These are phyloP conservation scores for Septoria linicola DNA, from an alignment of 2,329 filamentous ascomycete species.

Conservation along the genomic window DNA sequence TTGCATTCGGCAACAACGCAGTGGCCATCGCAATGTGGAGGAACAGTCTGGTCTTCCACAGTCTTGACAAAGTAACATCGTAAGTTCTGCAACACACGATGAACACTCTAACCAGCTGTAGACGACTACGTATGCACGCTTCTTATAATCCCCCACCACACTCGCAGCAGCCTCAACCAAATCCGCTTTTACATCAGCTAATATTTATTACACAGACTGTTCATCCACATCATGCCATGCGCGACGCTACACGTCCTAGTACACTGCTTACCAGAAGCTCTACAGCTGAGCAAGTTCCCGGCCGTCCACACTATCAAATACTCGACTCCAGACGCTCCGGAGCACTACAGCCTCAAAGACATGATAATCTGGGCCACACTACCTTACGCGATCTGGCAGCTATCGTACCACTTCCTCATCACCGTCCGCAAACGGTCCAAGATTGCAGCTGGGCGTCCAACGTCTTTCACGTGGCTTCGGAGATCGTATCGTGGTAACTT, in stretches of 20 bases:
- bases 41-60: slow-evolving; percentile 97
- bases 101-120: slow-evolving; percentile 17
- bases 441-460: slow-evolving; percentile 91
- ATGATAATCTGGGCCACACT: slow-evolving; percentile 96
- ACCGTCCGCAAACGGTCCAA: slow-evolving; percentile 92
- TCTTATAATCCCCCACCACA: background rate
- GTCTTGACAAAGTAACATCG: slow-evolving; percentile 94
- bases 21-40: slow-evolving; percentile 99
- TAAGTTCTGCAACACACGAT: slow-evolving; percentile 34
- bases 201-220: slow-evolving; percentile 55
- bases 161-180: background rate
- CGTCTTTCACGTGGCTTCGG: slow-evolving; percentile 95
- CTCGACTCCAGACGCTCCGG: slow-evolving; percentile 65
- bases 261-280: slow-evolving; percentile 68
- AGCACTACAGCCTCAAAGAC: slow-evolving; percentile 70
- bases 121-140: slow-evolving; percentile 28
- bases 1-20: slow-evolving; percentile 95
- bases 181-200: slow-evolving; percentile 6
- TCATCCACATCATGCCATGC: slow-evolving; percentile 99
- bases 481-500: slow-evolving; percentile 85
- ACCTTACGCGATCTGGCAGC: slow-evolving; percentile 90
- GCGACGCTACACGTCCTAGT: slow-evolving; percentile 89
- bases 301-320: slow-evolving; percentile 80
- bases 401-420: slow-evolving; percentile 91
- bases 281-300: slow-evolving; percentile 71